Percentiles rank a stretch among this genome's conserved stretches.
phyloP scores from a whole-genome alignment of 129 eudicot species.

The Tagetes erecta region DNA sequence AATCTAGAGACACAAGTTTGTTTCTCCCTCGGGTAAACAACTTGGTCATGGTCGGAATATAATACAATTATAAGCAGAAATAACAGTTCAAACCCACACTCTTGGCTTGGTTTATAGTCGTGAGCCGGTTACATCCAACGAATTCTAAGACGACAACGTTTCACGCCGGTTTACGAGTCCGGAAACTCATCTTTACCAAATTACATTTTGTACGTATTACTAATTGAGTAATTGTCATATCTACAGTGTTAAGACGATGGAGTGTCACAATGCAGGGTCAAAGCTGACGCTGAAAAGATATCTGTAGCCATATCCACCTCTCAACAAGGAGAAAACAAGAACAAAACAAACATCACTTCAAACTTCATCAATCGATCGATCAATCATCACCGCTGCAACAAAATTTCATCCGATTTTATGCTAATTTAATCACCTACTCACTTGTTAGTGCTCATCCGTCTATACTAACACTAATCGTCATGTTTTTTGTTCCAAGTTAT shows the following conservation, averaged over 20 bases:
- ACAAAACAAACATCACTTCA: conserved; percentile 13
- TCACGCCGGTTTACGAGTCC: no score
- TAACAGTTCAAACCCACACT: no score
- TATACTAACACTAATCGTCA: conserved; percentile 21
- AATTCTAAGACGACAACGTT: no score
- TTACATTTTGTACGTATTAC: background rate
- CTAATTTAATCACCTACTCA: conserved; percentile 24
- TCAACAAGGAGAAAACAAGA: background rate
- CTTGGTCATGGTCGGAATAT: no score
- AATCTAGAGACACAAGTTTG: no score
- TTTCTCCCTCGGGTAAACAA: no score
- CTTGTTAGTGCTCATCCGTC: conserved; percentile 29
- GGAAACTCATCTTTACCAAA: background rate
- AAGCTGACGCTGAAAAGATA: conserved; percentile 32
- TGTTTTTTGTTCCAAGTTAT: background rate
- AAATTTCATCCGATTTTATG: conserved; percentile 13
- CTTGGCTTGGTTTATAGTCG: no score
- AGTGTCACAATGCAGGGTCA: conserved; percentile 34
- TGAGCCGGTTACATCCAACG: no score
- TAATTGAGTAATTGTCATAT: conserved; percentile 3
- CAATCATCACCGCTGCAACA: conserved; percentile 13
- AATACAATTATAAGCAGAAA: no score
- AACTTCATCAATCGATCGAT: conserved; percentile 27
- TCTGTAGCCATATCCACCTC: conserved; percentile 23
- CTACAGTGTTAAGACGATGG: conserved; percentile 29